These are phyloP conservation scores for Capsicum pubescens DNA, from an alignment of 257 asterid genomes.

Conservation along the genomic window DNA sequence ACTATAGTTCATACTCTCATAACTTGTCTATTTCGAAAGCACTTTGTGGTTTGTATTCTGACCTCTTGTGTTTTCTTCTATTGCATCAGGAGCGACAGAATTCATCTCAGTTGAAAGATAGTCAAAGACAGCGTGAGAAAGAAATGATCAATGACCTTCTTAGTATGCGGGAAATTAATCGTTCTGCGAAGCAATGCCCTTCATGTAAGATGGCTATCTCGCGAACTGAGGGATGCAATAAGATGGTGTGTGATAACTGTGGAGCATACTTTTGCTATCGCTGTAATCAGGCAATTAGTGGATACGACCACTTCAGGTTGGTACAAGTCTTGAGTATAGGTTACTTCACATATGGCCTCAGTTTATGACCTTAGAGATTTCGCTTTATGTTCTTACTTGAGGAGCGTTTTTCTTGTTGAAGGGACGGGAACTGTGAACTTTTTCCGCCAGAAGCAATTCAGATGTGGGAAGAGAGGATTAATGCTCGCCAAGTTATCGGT, in stretches of 20 bases:
- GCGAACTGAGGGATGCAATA: conserved; percentile 91
- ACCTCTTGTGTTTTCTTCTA: conserved; percentile 33
- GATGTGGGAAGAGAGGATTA: conserved; percentile 71
- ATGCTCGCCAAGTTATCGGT: conserved; percentile 58
- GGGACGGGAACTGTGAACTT: conserved; percentile 73
- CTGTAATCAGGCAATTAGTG: conserved; percentile 67
- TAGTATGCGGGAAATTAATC: conserved; percentile 59
- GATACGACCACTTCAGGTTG: conserved; percentile 91
- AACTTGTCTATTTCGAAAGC: conserved; percentile 19
- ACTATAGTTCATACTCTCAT: background rate
- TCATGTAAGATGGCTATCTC: conserved; percentile 87
- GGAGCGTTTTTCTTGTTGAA: conserved; percentile 36
- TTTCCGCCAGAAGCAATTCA: conserved; percentile 63
- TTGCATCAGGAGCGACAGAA: conserved; percentile 72
- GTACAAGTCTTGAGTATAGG: conserved; percentile 17
- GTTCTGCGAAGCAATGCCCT: conserved; percentile 84
- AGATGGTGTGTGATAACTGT: conserved; percentile 79
- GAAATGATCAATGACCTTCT: conserved; percentile 79
- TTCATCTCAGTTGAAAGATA: conserved; percentile 51
- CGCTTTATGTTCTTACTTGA: conserved; percentile 19
- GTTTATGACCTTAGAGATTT: background rate
- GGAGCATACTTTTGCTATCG: conserved; percentile 79
- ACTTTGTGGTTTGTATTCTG: background rate
- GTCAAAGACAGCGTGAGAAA: conserved; percentile 68
- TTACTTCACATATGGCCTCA: conserved; percentile 14